These are phyloP conservation scores for Narthecium ossifragum DNA, from an alignment of 106 monocot species.

Conservation along the genomic window DNA sequence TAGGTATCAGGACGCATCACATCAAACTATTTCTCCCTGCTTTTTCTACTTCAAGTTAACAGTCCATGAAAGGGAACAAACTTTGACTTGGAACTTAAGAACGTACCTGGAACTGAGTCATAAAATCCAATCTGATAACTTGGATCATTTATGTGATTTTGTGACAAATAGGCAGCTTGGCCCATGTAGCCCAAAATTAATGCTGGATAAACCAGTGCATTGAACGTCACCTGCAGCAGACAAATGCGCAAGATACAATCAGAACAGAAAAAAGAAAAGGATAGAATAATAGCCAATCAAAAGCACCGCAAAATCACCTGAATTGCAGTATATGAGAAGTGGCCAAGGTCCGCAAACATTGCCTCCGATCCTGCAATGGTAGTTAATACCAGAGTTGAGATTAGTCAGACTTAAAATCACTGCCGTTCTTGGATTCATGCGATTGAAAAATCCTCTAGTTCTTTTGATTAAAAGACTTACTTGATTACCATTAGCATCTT, in stretches of 20 bases:
- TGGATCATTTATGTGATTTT: constrained; percentile 29
- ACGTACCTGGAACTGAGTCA: constrained; percentile 51
- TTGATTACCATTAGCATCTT: too few relatives aligned
- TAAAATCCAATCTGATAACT: constrained; percentile 49
- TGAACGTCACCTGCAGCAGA: constrained; percentile 43
- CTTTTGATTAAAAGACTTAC: too few relatives aligned
- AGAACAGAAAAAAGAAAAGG: not conserved
- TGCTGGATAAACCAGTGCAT: constrained; percentile 45
- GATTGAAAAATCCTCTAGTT: too few relatives aligned
- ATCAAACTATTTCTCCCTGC: too few relatives aligned
- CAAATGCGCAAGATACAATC: not conserved
- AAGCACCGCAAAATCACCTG: constrained; percentile 23
- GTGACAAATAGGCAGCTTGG: constrained; percentile 66
- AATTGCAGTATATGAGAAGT: constrained; percentile 52
- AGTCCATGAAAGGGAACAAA: too few relatives aligned
- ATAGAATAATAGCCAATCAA: not conserved
- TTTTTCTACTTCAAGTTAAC: too few relatives aligned
- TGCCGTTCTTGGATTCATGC: too few relatives aligned
- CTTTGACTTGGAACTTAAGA: too few relatives aligned
- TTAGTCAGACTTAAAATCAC: too few relatives aligned
- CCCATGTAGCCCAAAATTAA: constrained; percentile 73
- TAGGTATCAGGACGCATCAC: too few relatives aligned
- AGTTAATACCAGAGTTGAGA: not conserved
- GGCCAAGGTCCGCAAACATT: constrained; percentile 71
- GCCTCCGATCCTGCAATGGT: constrained; percentile 51